These are phyloP conservation scores for Ochromonadaceae sp. DNA, from an alignment of 352 stramenopile genomes.

Conservation along the genomic window DNA sequence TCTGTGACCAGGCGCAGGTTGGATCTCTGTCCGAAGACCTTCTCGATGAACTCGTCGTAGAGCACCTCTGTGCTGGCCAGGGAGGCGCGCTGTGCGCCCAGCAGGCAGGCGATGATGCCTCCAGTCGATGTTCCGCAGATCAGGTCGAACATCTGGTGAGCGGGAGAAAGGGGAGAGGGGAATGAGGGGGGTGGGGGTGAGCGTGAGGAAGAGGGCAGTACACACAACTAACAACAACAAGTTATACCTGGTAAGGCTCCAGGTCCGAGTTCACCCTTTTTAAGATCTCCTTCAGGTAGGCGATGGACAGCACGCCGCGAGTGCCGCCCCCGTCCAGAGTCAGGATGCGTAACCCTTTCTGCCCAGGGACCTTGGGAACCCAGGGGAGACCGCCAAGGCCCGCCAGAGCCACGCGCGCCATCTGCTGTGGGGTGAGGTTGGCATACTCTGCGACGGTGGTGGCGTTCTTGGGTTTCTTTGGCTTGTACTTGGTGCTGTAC, in stretches of 20 bases:
- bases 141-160: slow-evolving; percentile 36
- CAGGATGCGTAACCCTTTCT: slow-evolving; percentile 33
- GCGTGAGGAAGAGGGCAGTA: too few species aligned
- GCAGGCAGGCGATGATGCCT: slow-evolving; percentile 32
- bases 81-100: slow-evolving; percentile 2
- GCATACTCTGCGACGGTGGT: not conserved
- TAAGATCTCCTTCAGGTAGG: slow-evolving; percentile 29
- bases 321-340: slow-evolving; percentile 33
- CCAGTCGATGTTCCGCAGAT: slow-evolving; percentile 35
- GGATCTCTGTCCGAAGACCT: slow-evolving; percentile 25
- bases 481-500: too few species aligned
- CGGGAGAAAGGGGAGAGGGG: too few species aligned
- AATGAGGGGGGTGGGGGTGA: too few species aligned
- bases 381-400: not conserved
- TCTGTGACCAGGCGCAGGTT: slow-evolving; percentile 22
- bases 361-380: not conserved
- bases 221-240: too few species aligned
- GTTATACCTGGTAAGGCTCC: slow-evolving; percentile 23
- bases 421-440: not conserved
- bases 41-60: slow-evolving; percentile 34
- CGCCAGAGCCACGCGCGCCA: not conserved
- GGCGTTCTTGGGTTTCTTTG: too few species aligned
- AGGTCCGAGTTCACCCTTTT: slow-evolving; percentile 16
- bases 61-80: not conserved
- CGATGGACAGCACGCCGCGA: slow-evolving; percentile 30